Evolutionary conservation across 352 stramenopile genomes (phyloP), one percentile per base, ranked within the genome.

Genomic region (Pythium plurisporium): DNA sequence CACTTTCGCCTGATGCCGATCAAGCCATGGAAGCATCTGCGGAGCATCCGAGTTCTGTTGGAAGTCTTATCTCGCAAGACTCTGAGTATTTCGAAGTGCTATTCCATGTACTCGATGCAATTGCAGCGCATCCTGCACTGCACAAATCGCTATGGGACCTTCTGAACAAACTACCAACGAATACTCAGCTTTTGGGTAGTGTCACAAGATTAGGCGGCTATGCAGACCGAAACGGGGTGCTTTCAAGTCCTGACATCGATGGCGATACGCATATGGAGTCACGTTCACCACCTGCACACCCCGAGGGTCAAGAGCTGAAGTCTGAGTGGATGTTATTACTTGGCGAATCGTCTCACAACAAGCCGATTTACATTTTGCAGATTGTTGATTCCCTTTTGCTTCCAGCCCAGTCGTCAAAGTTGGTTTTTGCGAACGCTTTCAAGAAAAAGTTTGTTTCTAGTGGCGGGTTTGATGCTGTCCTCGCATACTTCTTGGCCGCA

Each of bases 321-420:
- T 48, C 58, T 0, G 77, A 83, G 36, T 93, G 80, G 82, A 79
- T 79, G 36, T 80, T 75, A 12, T 55, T 93, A 54, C 45, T 93
- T 12, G 73, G 83, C 40, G 78, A 76, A 36, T 73, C 75, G n/a
- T 90, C 86, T 4, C 82, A 84, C 12, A 86, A 93, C 45, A 76
- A 88, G 55, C 82, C 86, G 8, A 85, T 94, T 42, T 95, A 95
- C 70, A 91, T 84, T 19, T 58, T 95, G 7, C 83, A 95, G 61
- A 93, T 94, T 53, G 88, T 95, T 57, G 83, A 95, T 56, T 84
- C 83, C 15, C 60, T 91, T 30, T 62, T 95, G 8, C 66, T 94
- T 19, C 86, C 86, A 25, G 90, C 86, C 2, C 79, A 91, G 55
- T 49, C 55, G 14, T 65, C 67, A 5, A 84, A 88, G 45, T 65